These are phyloP conservation scores for Fusarium chaquense DNA, from an alignment of 2,329 filamentous ascomycete genomes.

Conservation along the genomic window DNA sequence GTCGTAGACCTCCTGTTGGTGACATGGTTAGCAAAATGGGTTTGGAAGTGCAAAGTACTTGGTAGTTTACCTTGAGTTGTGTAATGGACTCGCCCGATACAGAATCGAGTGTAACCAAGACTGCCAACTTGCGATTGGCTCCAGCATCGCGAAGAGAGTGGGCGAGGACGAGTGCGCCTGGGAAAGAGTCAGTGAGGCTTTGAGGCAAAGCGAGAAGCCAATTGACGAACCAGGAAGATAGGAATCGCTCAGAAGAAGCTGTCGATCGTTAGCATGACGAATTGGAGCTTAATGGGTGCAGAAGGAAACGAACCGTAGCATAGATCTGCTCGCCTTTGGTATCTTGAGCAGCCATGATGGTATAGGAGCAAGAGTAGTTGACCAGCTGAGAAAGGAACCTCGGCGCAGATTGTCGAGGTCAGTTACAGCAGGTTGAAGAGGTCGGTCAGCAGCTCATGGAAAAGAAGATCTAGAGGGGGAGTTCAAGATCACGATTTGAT, in stretches of 20 bases:
- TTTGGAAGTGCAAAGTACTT: neutral
- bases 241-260: slow-evolving; percentile 92
- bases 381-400: slow-evolving; percentile 40
- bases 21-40: slow-evolving; percentile 16
- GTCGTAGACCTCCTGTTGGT: slow-evolving; percentile 80
- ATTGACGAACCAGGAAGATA: slow-evolving; percentile 84
- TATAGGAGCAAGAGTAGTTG: slow-evolving; percentile 20
- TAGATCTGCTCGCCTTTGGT: slow-evolving; percentile 62
- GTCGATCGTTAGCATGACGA: slow-evolving; percentile 38
- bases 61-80: slow-evolving; percentile 77
- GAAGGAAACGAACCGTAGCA: slow-evolving; percentile 63
- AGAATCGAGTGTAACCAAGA: slow-evolving; percentile 83
- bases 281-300: slow-evolving; percentile 10
- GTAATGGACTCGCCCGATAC: slow-evolving; percentile 80
- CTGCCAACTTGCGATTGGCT: slow-evolving; percentile 80
- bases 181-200: slow-evolving; percentile 22
- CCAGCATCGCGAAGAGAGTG: slow-evolving; percentile 94
- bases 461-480: slow-evolving; percentile 9
- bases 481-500: slow-evolving; percentile 25
- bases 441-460: slow-evolving; percentile 46
- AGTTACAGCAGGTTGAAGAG: slow-evolving; percentile 38
- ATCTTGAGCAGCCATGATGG: slow-evolving; percentile 53
- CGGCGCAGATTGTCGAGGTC: slow-evolving; percentile 38
- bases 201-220: slow-evolving; percentile 5
- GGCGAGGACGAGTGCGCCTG: slow-evolving; percentile 91